Evolutionary conservation across 140 eudicot genomes (phyloP), one percentile per base, ranked within the genome.

Genomic region (Anethum foeniculum): DNA sequence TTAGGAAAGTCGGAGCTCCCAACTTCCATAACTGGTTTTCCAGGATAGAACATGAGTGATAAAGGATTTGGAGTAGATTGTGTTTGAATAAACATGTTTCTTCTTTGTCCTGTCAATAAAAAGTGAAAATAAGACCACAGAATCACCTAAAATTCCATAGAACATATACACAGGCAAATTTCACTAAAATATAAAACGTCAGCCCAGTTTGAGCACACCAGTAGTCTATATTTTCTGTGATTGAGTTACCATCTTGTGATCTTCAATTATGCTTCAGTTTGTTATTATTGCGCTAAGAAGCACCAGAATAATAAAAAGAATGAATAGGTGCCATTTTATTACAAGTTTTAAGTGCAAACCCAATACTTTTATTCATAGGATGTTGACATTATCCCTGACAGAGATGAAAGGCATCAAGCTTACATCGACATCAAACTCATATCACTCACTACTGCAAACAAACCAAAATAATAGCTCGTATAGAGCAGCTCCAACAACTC

Each of bases 1-100:
- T 94, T 94, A 36, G 98, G 98, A 83, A 94, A 94, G 84, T 94
- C 98, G 23, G 94, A 85, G 62, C 97, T 92, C 71, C 98, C 98
- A 46, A 89, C 86, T 81, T 94, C 98, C 98, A 94, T 94, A 46
- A 94, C 96, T 5, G 94, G 88, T 80, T 92, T 94, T 78, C 98
- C 98, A 14, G 98, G 98, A 85, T 90, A 85, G 73, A 94, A 94
- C 97, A 94, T 94, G 38, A 94, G 86, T 25, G 98, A 94, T n/a
- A 84, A 83, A 79, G 98, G 98, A 88, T 94, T 94, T 3, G 98
- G 98, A 79, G 98, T 94, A 2, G 98, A 86, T 79, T 94, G 97
- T 47, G 96, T 92, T 83, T 94, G 98, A 58, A 94, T 92, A 85
- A 94, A 94, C 97, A 94, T 94, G 80, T 86, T 90, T 90, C 98